A percentile compares a stretch with the other conserved stretches of the same genome.
Conservation (phyloP, 768 basidiomycete species). For the Suillus hirtellus region DNA sequence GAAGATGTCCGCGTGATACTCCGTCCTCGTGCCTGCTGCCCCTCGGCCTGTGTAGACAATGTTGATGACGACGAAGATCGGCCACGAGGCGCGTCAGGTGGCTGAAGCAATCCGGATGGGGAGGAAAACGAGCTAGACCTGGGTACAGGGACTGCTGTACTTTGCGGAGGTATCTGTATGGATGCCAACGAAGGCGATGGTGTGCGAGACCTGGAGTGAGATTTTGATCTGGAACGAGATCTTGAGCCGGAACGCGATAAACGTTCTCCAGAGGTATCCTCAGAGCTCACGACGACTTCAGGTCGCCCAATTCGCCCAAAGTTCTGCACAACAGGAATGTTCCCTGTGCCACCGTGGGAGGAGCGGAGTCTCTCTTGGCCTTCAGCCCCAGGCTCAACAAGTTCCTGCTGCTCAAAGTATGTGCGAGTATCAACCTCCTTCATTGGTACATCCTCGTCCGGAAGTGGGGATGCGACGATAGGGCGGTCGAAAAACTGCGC, state of each 20-base stretch:
- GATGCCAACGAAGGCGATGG: constrained; percentile 39
- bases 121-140: constrained; percentile 19
- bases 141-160: constrained; percentile 13
- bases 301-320: constrained; percentile 23
- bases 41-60: constrained; percentile 33
- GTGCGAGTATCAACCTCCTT: constrained; percentile 12
- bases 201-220: constrained; percentile 45
- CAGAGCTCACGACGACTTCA: constrained; percentile 37
- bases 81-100: constrained; percentile 27
- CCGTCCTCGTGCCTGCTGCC: constrained; percentile 46
- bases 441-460: constrained; percentile 5
- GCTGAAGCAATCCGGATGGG: constrained; percentile 26
- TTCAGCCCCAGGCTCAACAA: constrained; percentile 21
- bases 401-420: constrained; percentile 20
- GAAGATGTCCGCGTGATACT: constrained; percentile 56
- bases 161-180: constrained; percentile 16
- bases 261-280: constrained; percentile 33
- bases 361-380: constrained; percentile 16
- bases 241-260: constrained; percentile 32
- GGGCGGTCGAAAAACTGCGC: constrained; percentile 21
- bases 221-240: constrained; percentile 33
- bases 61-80: constrained; percentile 37
- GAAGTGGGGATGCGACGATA: constrained; percentile 12
- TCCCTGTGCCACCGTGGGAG: constrained; percentile 20
- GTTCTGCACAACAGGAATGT: constrained; percentile 14